Evolutionary conservation across 768 basidiomycete species (phyloP).

Genomic region (Boletus pseudopeckii): DNA sequence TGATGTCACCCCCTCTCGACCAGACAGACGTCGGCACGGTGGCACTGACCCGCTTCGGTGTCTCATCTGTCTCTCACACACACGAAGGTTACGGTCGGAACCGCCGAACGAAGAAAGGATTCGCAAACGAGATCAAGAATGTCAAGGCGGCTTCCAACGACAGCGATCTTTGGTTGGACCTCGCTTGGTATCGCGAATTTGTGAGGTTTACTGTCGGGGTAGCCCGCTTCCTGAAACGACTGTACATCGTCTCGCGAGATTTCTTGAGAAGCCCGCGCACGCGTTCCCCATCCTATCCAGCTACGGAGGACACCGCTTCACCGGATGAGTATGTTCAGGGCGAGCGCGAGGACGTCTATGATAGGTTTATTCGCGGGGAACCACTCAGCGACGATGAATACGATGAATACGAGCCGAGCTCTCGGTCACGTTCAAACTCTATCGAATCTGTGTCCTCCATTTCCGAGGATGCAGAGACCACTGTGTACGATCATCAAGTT

Average conservation of each 20-base stretch:
- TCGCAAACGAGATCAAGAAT: constrained; percentile 49
- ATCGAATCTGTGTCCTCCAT: constrained; percentile 23
- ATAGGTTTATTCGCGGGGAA: constrained; percentile 60
- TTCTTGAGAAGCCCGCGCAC: constrained; percentile 18
- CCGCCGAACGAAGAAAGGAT: constrained; percentile 33
- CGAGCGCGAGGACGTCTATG: constrained; percentile 41
- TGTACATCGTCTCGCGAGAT: constrained; percentile 15
- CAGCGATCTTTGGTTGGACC: constrained; percentile 39
- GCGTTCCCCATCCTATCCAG: constrained; percentile 2
- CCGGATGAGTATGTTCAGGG: constrained; percentile 5
- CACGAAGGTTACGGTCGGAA: constrained; percentile 26
- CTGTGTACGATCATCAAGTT: constrained; percentile 21
- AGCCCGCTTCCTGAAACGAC: constrained; percentile 25
- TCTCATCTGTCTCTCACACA: constrained; percentile 35
- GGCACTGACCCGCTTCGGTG: constrained; percentile 40
- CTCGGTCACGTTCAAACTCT: constrained; percentile 20
- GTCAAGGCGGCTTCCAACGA: constrained; percentile 36
- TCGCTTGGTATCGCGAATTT: constrained; percentile 40
- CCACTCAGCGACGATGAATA: constrained; percentile 48
- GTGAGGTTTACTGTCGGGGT: constrained; percentile 32
- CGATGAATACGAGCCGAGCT: constrained; percentile 33
- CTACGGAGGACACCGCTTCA: constrained; percentile 1
- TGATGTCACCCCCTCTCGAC: constrained; percentile 12
- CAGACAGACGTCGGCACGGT: constrained; percentile 33
- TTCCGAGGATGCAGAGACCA: constrained; percentile 32